Evolutionary conservation across 495 filamentous ascomycete genomes (phyloP), one percentile per base, ranked within the genome.

Genomic region (Lichina pygmaea): DNA sequence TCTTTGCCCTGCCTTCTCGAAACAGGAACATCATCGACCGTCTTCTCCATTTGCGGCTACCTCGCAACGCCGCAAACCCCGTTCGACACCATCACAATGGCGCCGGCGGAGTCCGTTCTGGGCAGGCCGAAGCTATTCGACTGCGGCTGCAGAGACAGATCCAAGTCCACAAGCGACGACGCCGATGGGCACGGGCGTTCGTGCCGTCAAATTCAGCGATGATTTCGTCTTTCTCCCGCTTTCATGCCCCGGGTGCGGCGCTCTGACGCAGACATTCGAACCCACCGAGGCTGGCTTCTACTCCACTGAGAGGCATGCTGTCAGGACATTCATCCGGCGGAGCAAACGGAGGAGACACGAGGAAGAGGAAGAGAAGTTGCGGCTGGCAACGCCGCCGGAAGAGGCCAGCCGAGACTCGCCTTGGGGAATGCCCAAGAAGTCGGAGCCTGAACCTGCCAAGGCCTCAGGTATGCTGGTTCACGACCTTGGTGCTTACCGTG

Each of bases 191-290:
- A 24, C 36, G 10, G 36, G 3, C 36, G 13, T 5, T 39, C 11
- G 2, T 15, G 13, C 36, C 36, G 13, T 15, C 36, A 39, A 39
- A 39, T 39, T 15, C 11, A 11, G 11, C 36, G 36, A 11, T 41
- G 45, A 43, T 9, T 6, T 47, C 16, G 24, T 30, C 32, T 34
- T 48, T 7, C 57, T 82, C 4, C 79, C 80, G 1, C 49, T 55
- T 5, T 65, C 68, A 52, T 99, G 89, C 55, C 73, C 79, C 16
- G 89, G 89, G 45, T 99, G 89, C 57, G 89, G 89, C 42, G 91
- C 86, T 33, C 70, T 77, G 47, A 69, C 77, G 43, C 89, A 95
- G 54, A 78, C 67, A 0, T 50, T 72, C 2, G 66, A 74, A 17
- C 66, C 76, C n/a, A 56, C 71, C 34, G 66, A 77, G 51, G 70